These are phyloP conservation scores for Leccinum disarticulatum DNA, from an alignment of 768 basidiomycete species.

Conservation along the genomic window DNA sequence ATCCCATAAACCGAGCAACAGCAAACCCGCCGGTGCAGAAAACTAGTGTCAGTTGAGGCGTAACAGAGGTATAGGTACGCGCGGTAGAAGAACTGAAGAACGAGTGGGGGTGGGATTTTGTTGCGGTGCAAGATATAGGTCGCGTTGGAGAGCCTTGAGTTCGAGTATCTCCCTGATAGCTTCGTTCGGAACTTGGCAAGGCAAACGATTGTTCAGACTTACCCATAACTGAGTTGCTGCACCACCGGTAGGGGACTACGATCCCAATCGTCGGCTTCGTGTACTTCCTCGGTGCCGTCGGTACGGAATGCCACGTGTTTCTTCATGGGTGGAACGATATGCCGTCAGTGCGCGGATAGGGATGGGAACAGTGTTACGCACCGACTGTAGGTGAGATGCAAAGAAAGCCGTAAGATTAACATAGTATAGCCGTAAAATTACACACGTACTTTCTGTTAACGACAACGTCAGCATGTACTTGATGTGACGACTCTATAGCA, in stretches of 20 bases:
- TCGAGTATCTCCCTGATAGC: conserved; percentile 58
- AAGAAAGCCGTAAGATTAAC: background rate
- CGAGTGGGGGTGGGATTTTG: conserved; percentile 33
- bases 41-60: conserved; percentile 43
- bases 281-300: conserved; percentile 55
- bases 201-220: conserved; percentile 33
- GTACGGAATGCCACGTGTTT: conserved; percentile 67
- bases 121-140: conserved; percentile 59
- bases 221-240: conserved; percentile 65
- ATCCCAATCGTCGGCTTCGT: conserved; percentile 77
- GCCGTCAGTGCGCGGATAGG: background rate
- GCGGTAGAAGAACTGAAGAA: conserved; percentile 43
- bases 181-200: background rate
- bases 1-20: background rate
- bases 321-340: conserved; percentile 1
- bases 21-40: background rate
- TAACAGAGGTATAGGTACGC: conserved; percentile 63
- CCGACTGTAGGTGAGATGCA: conserved; percentile 10
- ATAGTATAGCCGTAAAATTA: background rate
- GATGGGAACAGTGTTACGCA: background rate
- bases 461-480: background rate
- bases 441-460: conserved; percentile 20
- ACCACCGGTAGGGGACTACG: conserved; percentile 69
- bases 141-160: conserved; percentile 66
- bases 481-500: background rate